These are phyloP conservation scores for Pelomyxa schiedti DNA, from an alignment of 78 protist species.

Conservation along the genomic window DNA sequence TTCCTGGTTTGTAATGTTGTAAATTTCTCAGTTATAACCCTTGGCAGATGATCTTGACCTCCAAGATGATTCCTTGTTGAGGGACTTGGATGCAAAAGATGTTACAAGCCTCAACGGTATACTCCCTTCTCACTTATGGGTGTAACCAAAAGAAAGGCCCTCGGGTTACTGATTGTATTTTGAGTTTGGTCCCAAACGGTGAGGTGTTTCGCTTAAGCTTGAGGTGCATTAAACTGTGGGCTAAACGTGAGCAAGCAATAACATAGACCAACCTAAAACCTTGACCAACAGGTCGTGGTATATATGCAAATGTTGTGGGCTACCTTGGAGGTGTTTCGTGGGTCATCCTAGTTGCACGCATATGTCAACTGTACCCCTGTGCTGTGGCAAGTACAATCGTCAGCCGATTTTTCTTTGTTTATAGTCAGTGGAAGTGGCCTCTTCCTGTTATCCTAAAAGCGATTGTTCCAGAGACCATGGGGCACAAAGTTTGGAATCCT, in stretches of 20 bases:
- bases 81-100: constrained; percentile 32
- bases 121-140: too few relatives aligned
- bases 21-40: too few relatives aligned
- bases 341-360: constrained; percentile 86
- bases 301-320: constrained; percentile 82
- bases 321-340: constrained; percentile 91
- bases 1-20: too few relatives aligned
- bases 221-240: constrained; percentile 89
- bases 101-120: constrained; percentile 60
- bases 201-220: constrained; percentile 71
- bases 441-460: constrained; percentile 28
- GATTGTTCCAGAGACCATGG: constrained; percentile 28
- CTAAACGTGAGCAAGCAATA: constrained; percentile 58
- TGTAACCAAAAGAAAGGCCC: too few relatives aligned
- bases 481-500: constrained; percentile 57
- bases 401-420: constrained; percentile 71
- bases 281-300: constrained; percentile 60
- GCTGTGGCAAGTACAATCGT: constrained; percentile 68
- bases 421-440: constrained; percentile 69
- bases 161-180: constrained; percentile 83
- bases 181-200: constrained; percentile 75
- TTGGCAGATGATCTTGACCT: too few relatives aligned
- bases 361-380: constrained; percentile 90
- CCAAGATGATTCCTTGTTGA: not conserved
- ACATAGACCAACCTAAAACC: too few relatives aligned